Conservation (phyloP, 768 basidiomycete genomes). For the Filobasidium floriforme region DNA sequence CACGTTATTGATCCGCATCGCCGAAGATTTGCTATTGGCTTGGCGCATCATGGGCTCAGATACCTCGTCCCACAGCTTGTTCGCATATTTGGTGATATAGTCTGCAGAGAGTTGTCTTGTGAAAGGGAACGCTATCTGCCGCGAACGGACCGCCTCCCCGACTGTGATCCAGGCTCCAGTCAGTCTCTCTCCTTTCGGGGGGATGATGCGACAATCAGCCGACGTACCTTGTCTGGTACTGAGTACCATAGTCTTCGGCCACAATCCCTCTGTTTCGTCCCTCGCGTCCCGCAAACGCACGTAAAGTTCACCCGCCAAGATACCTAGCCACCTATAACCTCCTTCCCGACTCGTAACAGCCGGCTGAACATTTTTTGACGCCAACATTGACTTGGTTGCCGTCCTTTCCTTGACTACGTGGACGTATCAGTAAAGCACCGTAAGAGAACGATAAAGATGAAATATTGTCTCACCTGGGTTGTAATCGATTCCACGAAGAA, state of each 20-base stretch:
- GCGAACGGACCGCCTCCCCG: conserved; percentile 62
- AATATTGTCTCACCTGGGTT: conserved; percentile 64
- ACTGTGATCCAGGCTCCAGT: conserved; percentile 46
- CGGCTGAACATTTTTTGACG: conserved; percentile 84
- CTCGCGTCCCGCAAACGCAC: conserved; percentile 76
- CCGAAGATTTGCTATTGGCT: conserved; percentile 15
- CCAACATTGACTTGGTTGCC: conserved; percentile 81
- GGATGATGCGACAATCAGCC: neutral
- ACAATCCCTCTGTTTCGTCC: conserved; percentile 61
- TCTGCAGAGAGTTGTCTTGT: conserved; percentile 66
- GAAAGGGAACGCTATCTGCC: conserved; percentile 83
- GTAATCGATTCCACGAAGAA: conserved; percentile 77
- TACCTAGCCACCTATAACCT: conserved; percentile 82
- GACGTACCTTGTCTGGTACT: conserved; percentile 61
- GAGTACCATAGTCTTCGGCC: conserved; percentile 88
- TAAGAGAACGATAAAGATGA: neutral
- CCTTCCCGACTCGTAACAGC: conserved; percentile 66
- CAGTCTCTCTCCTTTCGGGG: neutral
- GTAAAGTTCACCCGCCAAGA: conserved; percentile 82
- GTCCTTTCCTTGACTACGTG: conserved; percentile 74
- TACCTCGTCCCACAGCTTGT: conserved; percentile 79
- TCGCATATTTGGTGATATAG: conserved; percentile 63
- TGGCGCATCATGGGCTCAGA: conserved; percentile 50
- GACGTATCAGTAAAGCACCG: neutral
- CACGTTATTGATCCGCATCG: conserved; percentile 65